Percentiles rank a stretch among this genome's conserved stretches.
Evolutionary conservation across 2,329 filamentous ascomycete genomes (phyloP).

Genomic region (Teratosphaeria epicoccoides): DNA sequence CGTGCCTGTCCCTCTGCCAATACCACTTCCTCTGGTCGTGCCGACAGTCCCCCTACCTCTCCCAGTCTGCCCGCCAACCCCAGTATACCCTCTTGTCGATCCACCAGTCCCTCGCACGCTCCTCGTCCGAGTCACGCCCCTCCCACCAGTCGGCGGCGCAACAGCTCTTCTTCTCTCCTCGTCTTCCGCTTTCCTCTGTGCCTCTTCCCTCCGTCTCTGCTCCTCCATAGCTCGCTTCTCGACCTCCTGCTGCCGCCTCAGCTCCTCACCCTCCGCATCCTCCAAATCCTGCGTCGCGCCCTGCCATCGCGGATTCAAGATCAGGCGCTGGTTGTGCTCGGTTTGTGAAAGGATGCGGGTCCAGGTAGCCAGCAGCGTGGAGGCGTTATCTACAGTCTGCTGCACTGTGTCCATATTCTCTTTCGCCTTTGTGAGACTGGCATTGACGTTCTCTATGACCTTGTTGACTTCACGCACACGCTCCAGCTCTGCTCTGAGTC

Average conservation of each 20-base stretch:
- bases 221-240: conserved; percentile 69
- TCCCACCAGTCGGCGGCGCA: conserved; percentile 29
- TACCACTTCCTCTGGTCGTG: conserved; percentile 33
- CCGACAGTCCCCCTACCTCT: conserved; percentile 42
- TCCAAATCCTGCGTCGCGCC: conserved; percentile 75
- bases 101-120: conserved; percentile 21
- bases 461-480: conserved; percentile 78
- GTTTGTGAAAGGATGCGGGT: conserved; percentile 92
- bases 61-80: conserved; percentile 36
- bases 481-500: conserved; percentile 67
- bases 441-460: conserved; percentile 69
- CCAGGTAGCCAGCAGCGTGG: conserved; percentile 87
- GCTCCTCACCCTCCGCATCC: conserved; percentile 74
- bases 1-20: conserved; percentile 30
- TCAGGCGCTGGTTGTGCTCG: conserved; percentile 88
- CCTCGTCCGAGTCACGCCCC: conserved; percentile 21
- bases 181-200: conserved; percentile 42
- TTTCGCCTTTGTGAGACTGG: conserved; percentile 59
- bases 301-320: conserved; percentile 81
- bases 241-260: conserved; percentile 62
- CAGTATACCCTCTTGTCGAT: conserved; percentile 29
- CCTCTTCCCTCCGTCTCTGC: conserved; percentile 59
- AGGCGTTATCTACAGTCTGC: conserved; percentile 75
- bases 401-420: conserved; percentile 78
- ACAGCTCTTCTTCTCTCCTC: conserved; percentile 46